phyloP scores from a whole-genome alignment of 306 rosid genomes.

The Gastrolobium bilobum region DNA sequence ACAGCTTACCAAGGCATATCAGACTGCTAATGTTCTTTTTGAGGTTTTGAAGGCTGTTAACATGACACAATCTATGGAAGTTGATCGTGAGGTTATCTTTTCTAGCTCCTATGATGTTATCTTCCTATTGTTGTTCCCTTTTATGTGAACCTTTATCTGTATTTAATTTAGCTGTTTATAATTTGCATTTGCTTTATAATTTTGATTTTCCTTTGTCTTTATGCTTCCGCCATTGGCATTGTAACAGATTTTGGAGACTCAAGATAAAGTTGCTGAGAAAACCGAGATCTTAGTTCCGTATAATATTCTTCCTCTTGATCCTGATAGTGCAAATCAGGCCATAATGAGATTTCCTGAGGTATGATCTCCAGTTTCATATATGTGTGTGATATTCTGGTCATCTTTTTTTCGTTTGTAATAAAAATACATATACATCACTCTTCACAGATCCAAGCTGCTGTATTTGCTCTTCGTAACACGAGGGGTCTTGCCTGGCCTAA shows the following conservation, averaged over 20 bases:
- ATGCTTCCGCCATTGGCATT: conserved; percentile 28
- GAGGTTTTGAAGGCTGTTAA: conserved; percentile 98
- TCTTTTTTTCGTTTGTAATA: conserved; percentile 17
- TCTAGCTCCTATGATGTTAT: conserved; percentile 7
- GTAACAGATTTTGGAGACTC: conserved; percentile 90
- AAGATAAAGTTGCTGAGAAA: conserved; percentile 94
- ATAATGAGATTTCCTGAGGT: conserved; percentile 98
- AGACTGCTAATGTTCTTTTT: conserved; percentile 98
- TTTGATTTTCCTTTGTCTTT: conserved; percentile 18
- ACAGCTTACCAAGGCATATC: conserved; percentile 97
- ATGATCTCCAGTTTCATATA: conserved; percentile 27
- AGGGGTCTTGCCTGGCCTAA: conserved; percentile 96
- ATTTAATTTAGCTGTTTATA: conserved; percentile 17
- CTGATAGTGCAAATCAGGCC: conserved; percentile 95
- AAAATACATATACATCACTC: conserved; percentile 17
- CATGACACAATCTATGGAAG: conserved; percentile 95
- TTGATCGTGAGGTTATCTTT: conserved; percentile 85
- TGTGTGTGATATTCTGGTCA: conserved; percentile 6
- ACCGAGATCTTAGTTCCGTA: conserved; percentile 91
- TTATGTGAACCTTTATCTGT: not conserved
- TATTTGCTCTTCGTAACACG: conserved; percentile 88
- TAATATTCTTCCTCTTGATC: conserved; percentile 99
- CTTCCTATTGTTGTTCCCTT: conserved; percentile 32
- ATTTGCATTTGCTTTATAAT: not conserved
- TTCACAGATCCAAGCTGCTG: conserved; percentile 93